phyloP scores from a whole-genome alignment of 2,329 filamentous ascomycete species.

The Phialemoniopsis sp. region DNA sequence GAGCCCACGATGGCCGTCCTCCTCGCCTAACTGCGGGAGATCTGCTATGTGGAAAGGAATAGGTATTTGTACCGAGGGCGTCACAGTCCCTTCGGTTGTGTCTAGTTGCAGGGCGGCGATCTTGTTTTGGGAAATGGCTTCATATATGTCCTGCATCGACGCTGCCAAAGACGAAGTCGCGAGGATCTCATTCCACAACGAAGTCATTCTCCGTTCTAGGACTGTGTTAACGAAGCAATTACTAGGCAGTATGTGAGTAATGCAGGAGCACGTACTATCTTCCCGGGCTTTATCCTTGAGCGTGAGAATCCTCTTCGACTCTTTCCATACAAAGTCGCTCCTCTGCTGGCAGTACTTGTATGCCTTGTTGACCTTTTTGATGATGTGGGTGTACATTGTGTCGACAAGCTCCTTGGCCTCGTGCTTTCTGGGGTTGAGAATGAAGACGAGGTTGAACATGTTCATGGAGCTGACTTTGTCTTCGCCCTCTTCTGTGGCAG shows the following conservation, averaged over 20 bases:
- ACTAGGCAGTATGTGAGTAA: not conserved
- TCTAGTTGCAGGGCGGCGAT: constrained; percentile 82
- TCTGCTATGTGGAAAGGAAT: constrained; percentile 68
- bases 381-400: constrained; percentile 77
- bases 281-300: constrained; percentile 81
- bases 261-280: constrained; percentile 43
- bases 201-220: constrained; percentile 54
- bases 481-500: constrained; percentile 45
- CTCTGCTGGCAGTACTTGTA: constrained; percentile 90
- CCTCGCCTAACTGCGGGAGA: constrained; percentile 64
- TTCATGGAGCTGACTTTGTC: constrained; percentile 72
- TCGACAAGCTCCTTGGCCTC: constrained; percentile 74
- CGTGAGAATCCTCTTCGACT: constrained; percentile 76
- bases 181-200: constrained; percentile 67
- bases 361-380: constrained; percentile 88
- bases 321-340: constrained; percentile 85
- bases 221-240: constrained; percentile 11
- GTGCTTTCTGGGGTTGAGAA: constrained; percentile 73
- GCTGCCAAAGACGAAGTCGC: constrained; percentile 73
- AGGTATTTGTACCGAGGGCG: constrained; percentile 62
- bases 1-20: constrained; percentile 59
- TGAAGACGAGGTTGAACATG: constrained; percentile 98
- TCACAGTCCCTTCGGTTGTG: constrained; percentile 51
- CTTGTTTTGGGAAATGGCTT: constrained; percentile 75
- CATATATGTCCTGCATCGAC: constrained; percentile 78